phyloP scores from a whole-genome alignment of 2,329 filamentous ascomycete species.

The Epichloe scottii region DNA sequence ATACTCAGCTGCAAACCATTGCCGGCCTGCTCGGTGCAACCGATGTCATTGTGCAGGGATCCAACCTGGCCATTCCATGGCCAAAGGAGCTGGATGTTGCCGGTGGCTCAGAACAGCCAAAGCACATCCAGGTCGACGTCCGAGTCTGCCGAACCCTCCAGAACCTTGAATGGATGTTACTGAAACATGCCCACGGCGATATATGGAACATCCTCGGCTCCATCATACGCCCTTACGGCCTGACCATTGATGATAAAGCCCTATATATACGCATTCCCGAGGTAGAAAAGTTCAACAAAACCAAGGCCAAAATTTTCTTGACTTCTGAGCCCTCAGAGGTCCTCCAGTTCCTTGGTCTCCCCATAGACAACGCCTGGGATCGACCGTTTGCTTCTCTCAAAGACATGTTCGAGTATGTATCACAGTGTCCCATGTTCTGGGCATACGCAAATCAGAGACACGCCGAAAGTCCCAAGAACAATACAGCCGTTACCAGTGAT shows the following conservation, averaged over 20 bases:
- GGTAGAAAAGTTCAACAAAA: constrained; percentile 47
- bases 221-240: constrained; percentile 49
- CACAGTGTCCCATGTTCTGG: constrained; percentile 46
- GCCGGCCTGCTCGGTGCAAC: constrained; percentile 31
- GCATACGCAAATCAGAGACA: constrained; percentile 15
- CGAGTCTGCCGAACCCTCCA: constrained; percentile 33
- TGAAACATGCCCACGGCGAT: constrained; percentile 63
- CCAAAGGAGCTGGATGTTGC: constrained; percentile 16
- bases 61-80: constrained; percentile 44
- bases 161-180: constrained; percentile 48
- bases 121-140: constrained; percentile 58
- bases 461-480: constrained; percentile 4
- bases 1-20: constrained; percentile 20
- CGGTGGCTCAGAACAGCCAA: background rate
- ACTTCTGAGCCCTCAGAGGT: constrained; percentile 42
- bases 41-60: constrained; percentile 20
- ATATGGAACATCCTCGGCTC: constrained; percentile 52
- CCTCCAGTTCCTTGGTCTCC: constrained; percentile 52
- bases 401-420: constrained; percentile 50
- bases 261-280: constrained; percentile 55
- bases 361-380: constrained; percentile 32
- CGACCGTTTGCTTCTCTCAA: constrained; percentile 40
- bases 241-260: constrained; percentile 51
- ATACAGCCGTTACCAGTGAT: constrained; percentile 12
- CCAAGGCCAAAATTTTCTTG: constrained; percentile 46